Evolutionary conservation across 2,329 filamentous ascomycete genomes (phyloP).

Genomic region (Thelonectria olida): DNA sequence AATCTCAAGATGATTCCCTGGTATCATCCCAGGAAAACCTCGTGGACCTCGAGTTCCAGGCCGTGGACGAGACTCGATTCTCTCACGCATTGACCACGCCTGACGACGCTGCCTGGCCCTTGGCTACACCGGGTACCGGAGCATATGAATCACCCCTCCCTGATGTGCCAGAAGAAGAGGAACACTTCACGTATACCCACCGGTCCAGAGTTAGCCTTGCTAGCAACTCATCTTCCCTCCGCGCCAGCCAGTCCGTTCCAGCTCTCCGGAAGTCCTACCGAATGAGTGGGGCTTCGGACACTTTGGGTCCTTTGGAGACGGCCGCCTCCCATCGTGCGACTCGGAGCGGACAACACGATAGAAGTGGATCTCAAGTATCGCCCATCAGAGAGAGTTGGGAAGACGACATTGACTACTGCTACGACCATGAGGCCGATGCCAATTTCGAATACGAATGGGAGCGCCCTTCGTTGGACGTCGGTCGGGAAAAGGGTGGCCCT

Average conservation of each 20-base stretch:
- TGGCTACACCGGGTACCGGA: conserved; percentile 35
- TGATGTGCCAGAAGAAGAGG: conserved; percentile 72
- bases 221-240: conserved; percentile 61
- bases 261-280: conserved; percentile 57
- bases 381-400: conserved; percentile 67
- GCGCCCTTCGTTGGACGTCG: conserved; percentile 60
- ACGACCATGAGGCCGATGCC: conserved; percentile 73
- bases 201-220: conserved; percentile 55
- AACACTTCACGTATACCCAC: conserved; percentile 51
- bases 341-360: conserved; percentile 21
- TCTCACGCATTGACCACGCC: conserved; percentile 54
- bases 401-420: conserved; percentile 76
- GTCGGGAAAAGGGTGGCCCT: conserved; percentile 33
- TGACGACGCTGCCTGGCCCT: conserved; percentile 55
- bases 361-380: conserved; percentile 39
- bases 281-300: conserved; percentile 62
- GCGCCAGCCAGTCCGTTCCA: conserved; percentile 65
- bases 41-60: conserved; percentile 19
- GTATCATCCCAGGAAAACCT: conserved; percentile 25
- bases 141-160: conserved; percentile 58
- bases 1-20: conserved; percentile 30
- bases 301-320: conserved; percentile 57
- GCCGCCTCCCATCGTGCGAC: conserved; percentile 46
- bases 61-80: conserved; percentile 33
- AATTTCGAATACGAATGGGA: conserved; percentile 75